Conservation (phyloP, 78 protist genomes). For the Blattamonas nauphoetae region DNA sequence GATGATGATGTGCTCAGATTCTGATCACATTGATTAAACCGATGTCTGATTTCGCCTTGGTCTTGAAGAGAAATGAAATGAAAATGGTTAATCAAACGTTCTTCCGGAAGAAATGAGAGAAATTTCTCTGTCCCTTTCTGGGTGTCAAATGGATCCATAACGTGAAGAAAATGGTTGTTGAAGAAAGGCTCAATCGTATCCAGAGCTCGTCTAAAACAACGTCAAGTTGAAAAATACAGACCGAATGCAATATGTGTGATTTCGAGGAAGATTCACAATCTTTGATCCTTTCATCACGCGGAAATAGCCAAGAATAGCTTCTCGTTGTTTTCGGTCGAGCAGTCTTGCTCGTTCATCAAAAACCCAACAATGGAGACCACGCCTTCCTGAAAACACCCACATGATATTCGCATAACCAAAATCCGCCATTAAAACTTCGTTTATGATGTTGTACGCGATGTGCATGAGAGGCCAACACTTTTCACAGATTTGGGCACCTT, state of each 20-base stretch:
- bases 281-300: background rate
- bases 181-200: background rate
- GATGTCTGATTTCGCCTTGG: too few relatives aligned
- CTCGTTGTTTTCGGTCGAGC: slow-evolving; percentile 54
- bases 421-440: slow-evolving; percentile 26
- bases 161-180: background rate
- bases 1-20: too few relatives aligned
- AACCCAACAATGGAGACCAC: slow-evolving; percentile 98
- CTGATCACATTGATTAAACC: too few relatives aligned
- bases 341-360: slow-evolving; percentile 69
- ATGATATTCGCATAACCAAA: slow-evolving; percentile 76
- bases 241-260: too few relatives aligned
- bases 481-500: slow-evolving; percentile 43
- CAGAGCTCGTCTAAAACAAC: background rate
- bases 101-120: background rate
- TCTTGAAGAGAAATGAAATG: too few relatives aligned
- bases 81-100: background rate
- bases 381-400: slow-evolving; percentile 92
- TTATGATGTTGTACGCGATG: slow-evolving; percentile 51
- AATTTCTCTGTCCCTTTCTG: background rate
- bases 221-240: too few relatives aligned
- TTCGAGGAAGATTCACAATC: too few relatives aligned
- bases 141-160: background rate
- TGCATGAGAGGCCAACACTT: slow-evolving; percentile 85
- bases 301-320: slow-evolving; percentile 58